Percentiles rank a stretch among this genome's conserved stretches.
phyloP scores from a whole-genome alignment of 768 basidiomycete genomes.

The Mycena amicta region DNA sequence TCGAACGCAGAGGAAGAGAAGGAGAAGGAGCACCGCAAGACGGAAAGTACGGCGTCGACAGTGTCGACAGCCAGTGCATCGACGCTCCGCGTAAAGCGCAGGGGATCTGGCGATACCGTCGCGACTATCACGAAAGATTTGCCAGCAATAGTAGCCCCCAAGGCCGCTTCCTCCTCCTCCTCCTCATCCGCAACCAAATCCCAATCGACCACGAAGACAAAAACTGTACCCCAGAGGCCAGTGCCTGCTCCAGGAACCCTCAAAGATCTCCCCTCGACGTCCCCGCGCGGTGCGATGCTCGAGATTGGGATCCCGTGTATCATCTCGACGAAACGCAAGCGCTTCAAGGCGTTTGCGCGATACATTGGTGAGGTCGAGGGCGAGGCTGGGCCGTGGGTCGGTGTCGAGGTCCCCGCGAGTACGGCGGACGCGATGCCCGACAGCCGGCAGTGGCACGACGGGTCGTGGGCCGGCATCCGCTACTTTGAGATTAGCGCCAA shows the following conservation, averaged over 20 bases:
- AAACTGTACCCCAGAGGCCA: slow-evolving; percentile 18
- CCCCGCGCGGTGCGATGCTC: slow-evolving; percentile 68
- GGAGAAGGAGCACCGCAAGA: slow-evolving; percentile 47
- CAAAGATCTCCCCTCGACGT: slow-evolving; percentile 17
- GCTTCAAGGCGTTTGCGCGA: slow-evolving; percentile 84
- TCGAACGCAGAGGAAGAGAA: slow-evolving; percentile 23
- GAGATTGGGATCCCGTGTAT: slow-evolving; percentile 91
- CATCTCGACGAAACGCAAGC: slow-evolving; percentile 77
- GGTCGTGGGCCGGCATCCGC: slow-evolving; percentile 76
- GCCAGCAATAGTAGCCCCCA: slow-evolving; percentile 1
- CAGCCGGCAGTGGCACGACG: slow-evolving; percentile 86
- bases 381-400: slow-evolving; percentile 85
- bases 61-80: slow-evolving; percentile 44
- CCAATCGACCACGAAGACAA: slow-evolving; percentile 19
- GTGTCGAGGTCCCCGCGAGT: slow-evolving; percentile 80
- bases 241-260: slow-evolving; percentile 27
- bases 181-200: background rate
- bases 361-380: slow-evolving; percentile 89
- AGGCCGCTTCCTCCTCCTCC: slow-evolving; percentile 24
- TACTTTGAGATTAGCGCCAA: slow-evolving; percentile 77
- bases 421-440: slow-evolving; percentile 35
- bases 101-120: slow-evolving; percentile 46
- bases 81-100: slow-evolving; percentile 39
- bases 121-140: slow-evolving; percentile 34
- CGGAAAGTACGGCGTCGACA: slow-evolving; percentile 45